Evolutionary conservation across 2,329 filamentous ascomycete genomes (phyloP).

Genomic region (Tetracladium maxilliforme): DNA sequence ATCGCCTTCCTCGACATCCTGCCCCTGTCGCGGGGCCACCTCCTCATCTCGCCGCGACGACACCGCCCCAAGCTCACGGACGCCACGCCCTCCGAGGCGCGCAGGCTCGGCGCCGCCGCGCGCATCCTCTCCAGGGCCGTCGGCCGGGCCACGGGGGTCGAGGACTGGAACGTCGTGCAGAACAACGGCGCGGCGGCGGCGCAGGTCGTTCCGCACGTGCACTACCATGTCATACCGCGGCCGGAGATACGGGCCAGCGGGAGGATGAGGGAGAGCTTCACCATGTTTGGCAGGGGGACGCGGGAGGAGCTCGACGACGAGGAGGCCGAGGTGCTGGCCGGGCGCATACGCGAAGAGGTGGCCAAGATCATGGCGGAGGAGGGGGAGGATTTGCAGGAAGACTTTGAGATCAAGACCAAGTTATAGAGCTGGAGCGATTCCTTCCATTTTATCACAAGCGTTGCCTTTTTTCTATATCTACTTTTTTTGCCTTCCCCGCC

Average conservation of each 20-base stretch:
- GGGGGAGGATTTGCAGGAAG: constrained; percentile 5
- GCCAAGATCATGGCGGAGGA: constrained; percentile 25
- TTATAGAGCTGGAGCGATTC: too few relatives aligned
- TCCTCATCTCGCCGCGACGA: constrained; percentile 63
- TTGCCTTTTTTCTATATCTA: too few relatives aligned
- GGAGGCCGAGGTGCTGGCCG: constrained; percentile 48
- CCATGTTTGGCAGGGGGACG: constrained; percentile 66
- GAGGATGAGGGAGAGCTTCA: constrained; percentile 47
- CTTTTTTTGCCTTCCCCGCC: too few relatives aligned
- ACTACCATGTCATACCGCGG: constrained; percentile 87
- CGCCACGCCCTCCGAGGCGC: constrained; percentile 45
- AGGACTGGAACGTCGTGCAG: constrained; percentile 93
- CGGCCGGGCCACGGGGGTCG: constrained; percentile 50
- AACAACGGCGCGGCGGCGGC: constrained; percentile 82
- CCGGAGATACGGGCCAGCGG: constrained; percentile 44
- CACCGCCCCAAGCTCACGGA: constrained; percentile 72
- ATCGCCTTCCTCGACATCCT: constrained; percentile 90
- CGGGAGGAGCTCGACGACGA: constrained; percentile 65
- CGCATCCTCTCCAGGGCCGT: constrained; percentile 61
- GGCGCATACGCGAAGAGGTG: constrained; percentile 32
- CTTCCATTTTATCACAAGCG: too few relatives aligned
- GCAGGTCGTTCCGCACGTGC: constrained; percentile 84
- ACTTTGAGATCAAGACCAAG: constrained; percentile 3
- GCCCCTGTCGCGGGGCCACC: constrained; percentile 70
- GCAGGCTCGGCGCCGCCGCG: constrained; percentile 52